These are phyloP conservation scores for Hanseniaspora pseudoguilliermondii DNA, from an alignment of 805 yeast species.

Conservation along the genomic window DNA sequence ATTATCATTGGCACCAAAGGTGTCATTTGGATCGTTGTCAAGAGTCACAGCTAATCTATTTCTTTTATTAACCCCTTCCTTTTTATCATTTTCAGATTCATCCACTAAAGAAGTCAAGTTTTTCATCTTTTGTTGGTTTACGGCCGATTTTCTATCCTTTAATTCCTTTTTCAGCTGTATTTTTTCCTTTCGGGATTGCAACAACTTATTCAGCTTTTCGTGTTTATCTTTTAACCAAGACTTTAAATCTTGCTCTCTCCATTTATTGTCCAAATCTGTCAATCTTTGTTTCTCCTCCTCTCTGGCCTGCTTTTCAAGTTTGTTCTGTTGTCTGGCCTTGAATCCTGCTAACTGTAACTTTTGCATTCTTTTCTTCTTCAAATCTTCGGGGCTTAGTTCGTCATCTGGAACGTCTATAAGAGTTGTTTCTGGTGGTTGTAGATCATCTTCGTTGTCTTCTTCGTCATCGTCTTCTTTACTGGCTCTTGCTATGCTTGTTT, in stretches of 20 bases:
- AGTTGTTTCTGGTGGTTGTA: slow-evolving; percentile 45
- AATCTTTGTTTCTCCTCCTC: slow-evolving; percentile 42
- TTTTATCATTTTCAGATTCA: slow-evolving; percentile 32
- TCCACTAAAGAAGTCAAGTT: slow-evolving; percentile 80
- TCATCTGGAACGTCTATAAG: slow-evolving; percentile 75
- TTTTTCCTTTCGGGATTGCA: slow-evolving; percentile 54
- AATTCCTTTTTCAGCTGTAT: slow-evolving; percentile 61
- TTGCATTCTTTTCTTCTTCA: slow-evolving; percentile 80
- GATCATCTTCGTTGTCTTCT: slow-evolving; percentile 35
- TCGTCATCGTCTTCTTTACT: slow-evolving; percentile 51
- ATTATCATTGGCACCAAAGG: slow-evolving; percentile 88
- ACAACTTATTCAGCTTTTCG: slow-evolving; percentile 41
- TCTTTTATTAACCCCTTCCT: slow-evolving; percentile 27
- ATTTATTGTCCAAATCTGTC: slow-evolving; percentile 55
- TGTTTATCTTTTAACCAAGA: slow-evolving; percentile 75
- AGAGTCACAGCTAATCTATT: slow-evolving; percentile 52
- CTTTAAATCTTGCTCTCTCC: slow-evolving; percentile 61
- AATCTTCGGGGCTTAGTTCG: slow-evolving; percentile 61
- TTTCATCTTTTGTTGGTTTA: slow-evolving; percentile 88
- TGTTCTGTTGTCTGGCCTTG: slow-evolving; percentile 77
- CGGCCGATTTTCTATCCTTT: slow-evolving; percentile 77
- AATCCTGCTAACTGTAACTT: slow-evolving; percentile 68
- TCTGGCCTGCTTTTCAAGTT: slow-evolving; percentile 61
- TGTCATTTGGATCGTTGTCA: slow-evolving; percentile 85
- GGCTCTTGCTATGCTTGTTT: slow-evolving; percentile 56